Conservation (phyloP, 306 rosid species). For the Castanea mollissima region DNA sequence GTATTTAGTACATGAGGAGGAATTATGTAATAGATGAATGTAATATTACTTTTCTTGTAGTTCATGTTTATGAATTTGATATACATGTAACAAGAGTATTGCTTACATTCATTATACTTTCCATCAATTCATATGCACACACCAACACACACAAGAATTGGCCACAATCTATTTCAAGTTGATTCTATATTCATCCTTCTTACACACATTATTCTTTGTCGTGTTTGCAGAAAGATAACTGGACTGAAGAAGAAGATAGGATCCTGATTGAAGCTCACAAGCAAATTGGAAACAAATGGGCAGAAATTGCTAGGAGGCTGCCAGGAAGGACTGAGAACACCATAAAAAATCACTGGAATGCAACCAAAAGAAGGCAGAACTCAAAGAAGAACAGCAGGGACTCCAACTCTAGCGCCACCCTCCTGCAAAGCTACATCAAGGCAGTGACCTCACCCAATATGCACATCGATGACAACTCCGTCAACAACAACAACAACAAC, state of each 20-base stretch:
- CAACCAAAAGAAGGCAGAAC: constrained; percentile 52
- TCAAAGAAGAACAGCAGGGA: constrained; percentile 35
- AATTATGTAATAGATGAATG: no score
- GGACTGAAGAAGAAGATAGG: constrained; percentile 70
- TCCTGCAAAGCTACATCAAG: constrained; percentile 54
- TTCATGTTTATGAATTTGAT: no score
- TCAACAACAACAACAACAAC: not conserved
- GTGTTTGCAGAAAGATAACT: constrained; percentile 58
- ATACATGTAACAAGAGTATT: no score
- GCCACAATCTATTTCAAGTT: no score
- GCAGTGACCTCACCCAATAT: not conserved
- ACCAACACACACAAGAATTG: no score
- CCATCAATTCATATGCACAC: no score
- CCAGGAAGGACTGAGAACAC: constrained; percentile 68
- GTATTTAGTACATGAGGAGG: no score
- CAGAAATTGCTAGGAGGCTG: constrained; percentile 62
- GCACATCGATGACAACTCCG: no score
- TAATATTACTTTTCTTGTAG: no score
- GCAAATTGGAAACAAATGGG: constrained; percentile 67
- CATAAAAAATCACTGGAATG: constrained; percentile 79
- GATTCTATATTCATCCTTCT: not conserved
- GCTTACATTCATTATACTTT: no score
- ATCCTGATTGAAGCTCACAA: constrained; percentile 58
- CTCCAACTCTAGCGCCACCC: not conserved
- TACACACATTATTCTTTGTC: not conserved